Conservation (phyloP, 1,284 basidiomycete genomes). For the Chalciporus sp. region DNA sequence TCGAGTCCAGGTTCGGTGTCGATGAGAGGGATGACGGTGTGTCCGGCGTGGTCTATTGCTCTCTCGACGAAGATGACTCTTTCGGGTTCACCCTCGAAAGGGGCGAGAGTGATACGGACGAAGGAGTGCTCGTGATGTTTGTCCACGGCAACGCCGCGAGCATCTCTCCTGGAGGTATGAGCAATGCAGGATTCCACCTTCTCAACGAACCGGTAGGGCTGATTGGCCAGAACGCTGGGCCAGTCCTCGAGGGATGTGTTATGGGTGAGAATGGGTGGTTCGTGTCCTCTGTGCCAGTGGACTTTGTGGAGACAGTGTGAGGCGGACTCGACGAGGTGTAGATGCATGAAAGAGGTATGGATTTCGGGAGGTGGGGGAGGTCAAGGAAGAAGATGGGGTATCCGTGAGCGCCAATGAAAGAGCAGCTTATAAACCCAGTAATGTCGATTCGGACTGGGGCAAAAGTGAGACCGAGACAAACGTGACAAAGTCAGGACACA, state of each 20-base stretch:
- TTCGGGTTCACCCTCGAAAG: neutral
- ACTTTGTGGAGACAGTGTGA: slow-evolving; percentile 7
- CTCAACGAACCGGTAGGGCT: slow-evolving; percentile 6
- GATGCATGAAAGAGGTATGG: neutral
- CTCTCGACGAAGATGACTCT: slow-evolving; percentile 11
- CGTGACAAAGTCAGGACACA: too few species aligned
- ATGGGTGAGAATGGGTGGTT: slow-evolving; percentile 1
- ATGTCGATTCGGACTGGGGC: too few species aligned
- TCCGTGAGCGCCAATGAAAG: too few species aligned
- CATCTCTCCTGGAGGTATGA: neutral
- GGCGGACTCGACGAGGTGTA: neutral
- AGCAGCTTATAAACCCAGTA: too few species aligned
- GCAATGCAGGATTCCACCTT: slow-evolving; percentile 8
- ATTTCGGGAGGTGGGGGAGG: too few species aligned
- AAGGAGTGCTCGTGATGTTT: slow-evolving; percentile 8
- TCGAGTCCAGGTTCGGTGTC: neutral
- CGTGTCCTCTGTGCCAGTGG: slow-evolving; percentile 2
- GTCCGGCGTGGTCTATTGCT: neutral
- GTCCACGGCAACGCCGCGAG: neutral
- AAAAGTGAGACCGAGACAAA: too few species aligned
- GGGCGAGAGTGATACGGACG: slow-evolving; percentile 5
- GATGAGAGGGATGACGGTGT: slow-evolving; percentile 9
- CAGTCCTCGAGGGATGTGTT: slow-evolving; percentile 11
- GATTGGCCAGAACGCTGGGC: slow-evolving; percentile 4
- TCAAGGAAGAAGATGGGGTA: too few species aligned